phyloP scores from a whole-genome alignment of 2,329 filamentous ascomycete species.

The Stachybotrys echinatus region DNA sequence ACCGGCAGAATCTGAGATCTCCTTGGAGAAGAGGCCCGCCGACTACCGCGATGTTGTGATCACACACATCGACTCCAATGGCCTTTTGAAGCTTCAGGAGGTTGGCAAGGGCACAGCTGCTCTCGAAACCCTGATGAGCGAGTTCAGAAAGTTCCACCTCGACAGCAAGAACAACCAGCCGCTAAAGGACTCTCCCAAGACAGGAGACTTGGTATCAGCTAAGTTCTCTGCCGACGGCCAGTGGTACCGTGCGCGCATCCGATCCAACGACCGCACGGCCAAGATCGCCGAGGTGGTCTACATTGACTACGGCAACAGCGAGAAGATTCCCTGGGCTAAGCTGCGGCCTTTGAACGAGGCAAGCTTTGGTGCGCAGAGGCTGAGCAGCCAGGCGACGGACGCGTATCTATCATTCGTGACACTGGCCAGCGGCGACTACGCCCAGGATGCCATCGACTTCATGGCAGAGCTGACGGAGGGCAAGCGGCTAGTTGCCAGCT shows the following conservation, averaged over 20 bases:
- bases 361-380: constrained; percentile 74
- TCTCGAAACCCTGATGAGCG: constrained; percentile 80
- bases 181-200: constrained; percentile 73
- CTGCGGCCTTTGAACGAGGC: constrained; percentile 75
- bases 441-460: constrained; percentile 71
- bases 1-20: constrained; percentile 42
- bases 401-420: constrained; percentile 85
- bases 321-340: constrained; percentile 78
- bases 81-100: constrained; percentile 84
- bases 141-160: constrained; percentile 87
- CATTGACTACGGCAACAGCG: constrained; percentile 93
- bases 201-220: constrained; percentile 85
- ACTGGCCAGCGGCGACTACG: constrained; percentile 81
- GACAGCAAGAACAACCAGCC: constrained; percentile 74
- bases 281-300: constrained; percentile 89
- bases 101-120: constrained; percentile 81
- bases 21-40: constrained; percentile 58
- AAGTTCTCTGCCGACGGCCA: constrained; percentile 84
- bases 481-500: constrained; percentile 79
- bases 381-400: constrained; percentile 83
- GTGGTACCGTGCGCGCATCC: constrained; percentile 91
- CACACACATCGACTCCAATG: constrained; percentile 80
- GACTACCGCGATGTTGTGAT: constrained; percentile 94
- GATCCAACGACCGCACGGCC: constrained; percentile 85
- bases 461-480: constrained; percentile 70